Evolutionary conservation across 306 rosid genomes (phyloP), one percentile per base, ranked within the genome.

Genomic region (Inga oerstediana): DNA sequence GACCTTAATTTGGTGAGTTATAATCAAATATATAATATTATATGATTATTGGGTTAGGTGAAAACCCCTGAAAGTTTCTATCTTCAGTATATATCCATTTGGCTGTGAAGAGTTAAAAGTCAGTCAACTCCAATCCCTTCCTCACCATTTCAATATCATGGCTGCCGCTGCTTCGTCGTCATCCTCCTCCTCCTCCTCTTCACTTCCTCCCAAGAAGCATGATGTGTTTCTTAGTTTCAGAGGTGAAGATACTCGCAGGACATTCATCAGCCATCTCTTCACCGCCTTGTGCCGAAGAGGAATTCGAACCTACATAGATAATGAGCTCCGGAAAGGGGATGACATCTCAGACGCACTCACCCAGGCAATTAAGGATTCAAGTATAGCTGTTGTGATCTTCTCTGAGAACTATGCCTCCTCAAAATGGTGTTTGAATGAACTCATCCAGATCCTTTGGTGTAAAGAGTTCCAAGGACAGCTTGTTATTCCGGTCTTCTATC

Each of bases 341-440:
- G 73, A 62, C 20, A 77, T 77, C 81, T 61, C 59, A 0, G 32
- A 19, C 17, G 1, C 61, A 24, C 73, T 77, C 24, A 61, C 8
- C 10, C 9, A 24, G 65, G 81, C 81, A 16, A 77, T 77, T 22
- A 4, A 77, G 35, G 72, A 44, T 41, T 77, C 81, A 43, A 67
- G 70, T 34, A 62, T 77, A 8, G 67, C 73, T 17, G 41, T 77
- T 45, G 70, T 77, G 17, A 22, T 77, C n/a, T 81, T 81, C 17
- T 81, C 85, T 0, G 19, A 75, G 32, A 49, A 49, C 39, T 79
- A 66, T 35, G 82, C 82, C 22, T 10, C 39, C 49, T 79, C 82
- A n/a, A 48, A n/a, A 8, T 79, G 82, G 75, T 79, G 82, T 58
- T 67, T 79, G 82, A 39, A 67, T 6, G 82, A 79, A 72, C 78